A percentile compares a stretch with the other conserved stretches of the same genome.
Conservation (phyloP, 2,329 filamentous ascomycete species). For the Purpureocillium lavendulum region DNA sequence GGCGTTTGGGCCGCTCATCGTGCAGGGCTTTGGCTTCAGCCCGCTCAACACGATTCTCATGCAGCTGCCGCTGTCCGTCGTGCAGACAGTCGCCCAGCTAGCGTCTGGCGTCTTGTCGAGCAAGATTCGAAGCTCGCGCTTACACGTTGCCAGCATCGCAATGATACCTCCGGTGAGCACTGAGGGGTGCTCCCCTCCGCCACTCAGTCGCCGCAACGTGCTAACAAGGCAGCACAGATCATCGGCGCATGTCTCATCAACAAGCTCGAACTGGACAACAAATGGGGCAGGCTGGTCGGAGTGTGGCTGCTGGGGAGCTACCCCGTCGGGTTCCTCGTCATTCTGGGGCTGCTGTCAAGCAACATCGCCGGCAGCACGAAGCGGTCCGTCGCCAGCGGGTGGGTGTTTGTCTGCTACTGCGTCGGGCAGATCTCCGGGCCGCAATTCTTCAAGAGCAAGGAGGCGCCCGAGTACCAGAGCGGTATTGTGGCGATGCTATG, state of each 20-base stretch:
- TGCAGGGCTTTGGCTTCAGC: neutral
- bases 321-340: neutral
- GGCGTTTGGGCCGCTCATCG: neutral
- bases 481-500: neutral
- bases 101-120: neutral
- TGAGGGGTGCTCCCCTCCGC: neutral
- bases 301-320: neutral
- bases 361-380: slow-evolving; percentile 1
- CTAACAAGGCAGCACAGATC: neutral
- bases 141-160: neutral
- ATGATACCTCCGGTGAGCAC: neutral
- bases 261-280: neutral
- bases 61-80: neutral
- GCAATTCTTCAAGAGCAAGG: neutral
- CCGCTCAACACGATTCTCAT: neutral
- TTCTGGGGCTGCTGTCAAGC: neutral
- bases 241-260: neutral
- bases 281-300: neutral
- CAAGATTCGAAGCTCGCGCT: neutral
- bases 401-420: neutral
- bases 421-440: neutral
- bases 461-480: neutral
- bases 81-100: neutral
- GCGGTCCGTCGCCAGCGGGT: neutral
- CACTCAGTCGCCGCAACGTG: neutral